phyloP scores from a whole-genome alignment of 2,329 filamentous ascomycete species.

The Chlorencoelia australis region DNA sequence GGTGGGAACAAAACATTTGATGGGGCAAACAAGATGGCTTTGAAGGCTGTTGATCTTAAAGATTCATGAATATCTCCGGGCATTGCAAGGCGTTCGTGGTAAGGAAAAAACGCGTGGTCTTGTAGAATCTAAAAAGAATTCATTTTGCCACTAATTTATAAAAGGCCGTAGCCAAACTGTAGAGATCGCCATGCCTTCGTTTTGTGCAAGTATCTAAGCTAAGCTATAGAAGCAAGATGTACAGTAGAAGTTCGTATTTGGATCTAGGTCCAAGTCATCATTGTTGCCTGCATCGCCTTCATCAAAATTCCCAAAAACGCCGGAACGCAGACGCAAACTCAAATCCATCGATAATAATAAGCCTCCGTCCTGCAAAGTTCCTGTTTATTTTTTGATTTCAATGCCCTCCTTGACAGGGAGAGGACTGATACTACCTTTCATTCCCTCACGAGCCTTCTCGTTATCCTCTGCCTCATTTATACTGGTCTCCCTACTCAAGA shows the following conservation, averaged over 20 bases:
- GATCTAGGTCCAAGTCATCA: too few relatives aligned
- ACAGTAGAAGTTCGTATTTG: too few relatives aligned
- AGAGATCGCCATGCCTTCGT: too few relatives aligned
- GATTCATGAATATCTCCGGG: slow-evolving; percentile 3
- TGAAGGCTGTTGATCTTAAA: slow-evolving; percentile 51
- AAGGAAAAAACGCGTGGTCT: slow-evolving; percentile 11
- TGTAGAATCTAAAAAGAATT: too few relatives aligned
- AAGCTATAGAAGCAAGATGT: too few relatives aligned
- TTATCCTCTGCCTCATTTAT: slow-evolving; percentile 44
- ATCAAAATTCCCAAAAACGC: slow-evolving; percentile 6
- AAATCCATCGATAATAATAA: slow-evolving; percentile 3
- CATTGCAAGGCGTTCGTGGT: slow-evolving; percentile 19
- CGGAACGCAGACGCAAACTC: slow-evolving; percentile 1
- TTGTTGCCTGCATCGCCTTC: too few relatives aligned
- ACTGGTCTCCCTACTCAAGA: slow-evolving; percentile 74
- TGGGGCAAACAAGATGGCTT: slow-evolving; percentile 77
- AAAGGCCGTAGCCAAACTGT: too few relatives aligned
- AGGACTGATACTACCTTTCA: slow-evolving; percentile 31
- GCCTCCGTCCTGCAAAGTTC: slow-evolving; percentile 2
- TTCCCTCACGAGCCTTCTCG: slow-evolving; percentile 27
- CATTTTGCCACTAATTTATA: neutral
- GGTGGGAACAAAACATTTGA: slow-evolving; percentile 90
- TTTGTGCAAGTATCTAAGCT: too few relatives aligned
- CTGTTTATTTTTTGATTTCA: slow-evolving; percentile 54
- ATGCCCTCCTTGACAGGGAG: slow-evolving; percentile 42